phyloP scores from a whole-genome alignment of 371 early-diverging fungal species.

The Blakeslea trispora region DNA sequence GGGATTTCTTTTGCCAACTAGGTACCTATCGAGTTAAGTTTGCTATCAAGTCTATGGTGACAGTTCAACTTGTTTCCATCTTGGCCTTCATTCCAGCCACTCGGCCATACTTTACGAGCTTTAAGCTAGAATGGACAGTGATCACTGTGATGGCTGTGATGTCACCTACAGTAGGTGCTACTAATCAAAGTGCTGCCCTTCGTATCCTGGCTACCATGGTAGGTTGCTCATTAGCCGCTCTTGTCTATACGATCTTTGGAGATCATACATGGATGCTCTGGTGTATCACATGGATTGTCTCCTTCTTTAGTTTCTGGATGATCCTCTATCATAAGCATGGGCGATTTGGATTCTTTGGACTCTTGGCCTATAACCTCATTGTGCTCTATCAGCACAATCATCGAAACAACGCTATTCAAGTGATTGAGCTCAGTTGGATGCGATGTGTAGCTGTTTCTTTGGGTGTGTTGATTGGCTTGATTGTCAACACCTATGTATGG shows the following conservation, averaged over 20 bases:
- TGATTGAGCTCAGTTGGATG: conserved; percentile 59
- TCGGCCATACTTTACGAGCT: conserved; percentile 56
- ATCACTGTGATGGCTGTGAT: conserved; percentile 84
- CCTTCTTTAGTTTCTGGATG: conserved; percentile 71
- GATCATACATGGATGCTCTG: conserved; percentile 54
- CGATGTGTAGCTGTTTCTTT: conserved; percentile 70
- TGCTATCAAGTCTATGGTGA: conserved; percentile 71
- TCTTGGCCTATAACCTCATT: conserved; percentile 78
- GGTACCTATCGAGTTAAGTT: conserved; percentile 68
- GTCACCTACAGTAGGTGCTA: conserved; percentile 88
- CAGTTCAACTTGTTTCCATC: conserved; percentile 58
- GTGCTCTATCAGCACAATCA: conserved; percentile 76
- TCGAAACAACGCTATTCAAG: conserved; percentile 58
- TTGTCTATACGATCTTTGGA: conserved; percentile 61
- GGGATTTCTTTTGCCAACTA: conserved; percentile 66
- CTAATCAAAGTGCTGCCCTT: conserved; percentile 72
- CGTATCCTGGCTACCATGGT: conserved; percentile 75
- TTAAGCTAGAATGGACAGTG: conserved; percentile 81
- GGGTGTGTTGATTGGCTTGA: conserved; percentile 68
- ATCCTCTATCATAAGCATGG: conserved; percentile 74
- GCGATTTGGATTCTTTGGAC: conserved; percentile 74
- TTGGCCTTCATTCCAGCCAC: conserved; percentile 74
- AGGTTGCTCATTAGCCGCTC: conserved; percentile 66
- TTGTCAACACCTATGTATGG: conserved; percentile 73
- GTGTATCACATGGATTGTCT: conserved; percentile 64